Base-by-base conservation (phyloP, 805 yeast genomes). In the Saccharomycopsis fodiens region DNA sequence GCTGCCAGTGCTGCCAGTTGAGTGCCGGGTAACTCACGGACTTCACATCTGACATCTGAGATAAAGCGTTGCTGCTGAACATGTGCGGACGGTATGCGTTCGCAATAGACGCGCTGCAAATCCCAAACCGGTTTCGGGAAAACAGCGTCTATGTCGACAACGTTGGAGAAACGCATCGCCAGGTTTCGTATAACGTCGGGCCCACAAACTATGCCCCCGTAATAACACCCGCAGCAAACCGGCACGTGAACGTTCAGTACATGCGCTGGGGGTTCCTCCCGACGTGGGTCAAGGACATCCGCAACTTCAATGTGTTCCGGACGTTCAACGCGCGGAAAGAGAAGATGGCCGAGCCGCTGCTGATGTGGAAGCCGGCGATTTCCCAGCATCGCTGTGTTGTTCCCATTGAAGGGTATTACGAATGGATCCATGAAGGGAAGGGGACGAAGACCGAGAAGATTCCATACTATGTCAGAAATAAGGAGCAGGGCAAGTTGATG, bases 241-340 rank as follows among this genome's bases (percentile, higher is more conserved):
- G 65, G 56, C 45, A 32, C 37, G 57, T 54, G 32, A 48, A 57
- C 2, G 29, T 75, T 2, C 64, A 74, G 46, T 69, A 72, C 37
- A 85, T 85, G 93, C 73, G 72, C 39, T 88, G 95, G 85, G 93
- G 95, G 0, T 63, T 87, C 31, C 70, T 85, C 1, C 95, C 96
- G 0, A 55, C 60, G 6, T 83, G 87, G 86, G 69, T 77, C 1
- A 66, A 65, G 35, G 67, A 67, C 19, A 53, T 61, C 3, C 56
- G 61, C 15, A 64, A 63, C 27, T 55, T 57, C 39, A 51, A 50
- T 4, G 29, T 42, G 38, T 68, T 72, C 45, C 69, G 70, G 36
- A 75, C 82, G 12, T 82, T 88, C 67, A 88, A 88, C 64, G 87
- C 95, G 21, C 65, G 93, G 17, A 64, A 65, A 30, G 96, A 87